Base-by-base conservation (phyloP, 73 alveolate species). In the Paramecium bursaria region DNA sequence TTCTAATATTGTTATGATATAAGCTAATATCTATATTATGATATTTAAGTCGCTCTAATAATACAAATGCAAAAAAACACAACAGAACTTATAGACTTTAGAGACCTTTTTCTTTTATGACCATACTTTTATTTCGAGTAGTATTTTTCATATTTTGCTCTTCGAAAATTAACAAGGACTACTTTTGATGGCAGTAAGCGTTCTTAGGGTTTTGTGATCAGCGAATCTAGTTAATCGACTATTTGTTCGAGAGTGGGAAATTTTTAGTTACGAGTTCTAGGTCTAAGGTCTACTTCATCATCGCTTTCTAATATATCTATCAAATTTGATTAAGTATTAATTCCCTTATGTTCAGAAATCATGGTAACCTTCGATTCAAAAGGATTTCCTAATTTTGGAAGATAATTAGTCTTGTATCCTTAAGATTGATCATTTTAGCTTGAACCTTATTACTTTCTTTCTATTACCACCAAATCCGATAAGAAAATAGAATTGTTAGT, bases 301-400 rank as follows among this genome's bases (percentile, higher is more conserved):
- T 67, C 82, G 44, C 82, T 67, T 67, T 67, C 82, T 7, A 67
- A 7, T 14, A 67, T 39, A 67, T 67, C 82, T 21, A 67, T 27
- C 2, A 67, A 17, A 67, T 67, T 67, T 35, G 60, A 33, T 30
- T 42, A 53, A 23, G 76, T 30, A 57, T 57, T n/a, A 57, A 57
- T 30, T 23, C 51, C 76, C 14, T 57, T 57, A 3, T 48, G 76
- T 57, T 57, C 4, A 14, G 76, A 30, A 31, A 30, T 30, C 49
- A 57, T 57, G n/a, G 76, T 48, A 29, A 48, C 33, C 14, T 57
- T 50, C 13, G 5, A 11, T 7, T 39, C 14, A n/a, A n/a, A 39
- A 7, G 33, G 19, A 7, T 67, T 31, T 67, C 19, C 7, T 35
- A 67, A 15, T 67, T 17, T 67, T 2, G 82, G 82, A 4, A 67